These are phyloP conservation scores for Chlorencoelia australis DNA, from an alignment of 2,329 filamentous ascomycete genomes.

Conservation along the genomic window DNA sequence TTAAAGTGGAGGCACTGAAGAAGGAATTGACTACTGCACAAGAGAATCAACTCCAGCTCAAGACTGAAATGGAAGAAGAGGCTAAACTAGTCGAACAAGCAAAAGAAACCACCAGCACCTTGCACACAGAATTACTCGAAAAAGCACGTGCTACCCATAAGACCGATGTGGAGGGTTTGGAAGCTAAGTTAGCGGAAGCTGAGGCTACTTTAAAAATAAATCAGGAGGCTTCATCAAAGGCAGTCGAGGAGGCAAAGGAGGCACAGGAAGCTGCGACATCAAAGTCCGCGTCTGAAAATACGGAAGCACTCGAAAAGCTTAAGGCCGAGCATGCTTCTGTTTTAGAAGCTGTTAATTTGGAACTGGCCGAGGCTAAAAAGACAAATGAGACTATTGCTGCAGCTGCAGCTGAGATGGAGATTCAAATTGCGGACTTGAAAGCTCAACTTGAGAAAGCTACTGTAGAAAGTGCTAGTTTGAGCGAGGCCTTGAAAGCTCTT, in stretches of 20 bases:
- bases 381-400: constrained; percentile 27
- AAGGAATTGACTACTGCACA: constrained; percentile 45
- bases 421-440: constrained; percentile 25
- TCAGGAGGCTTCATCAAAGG: constrained; percentile 21
- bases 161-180: constrained; percentile 17
- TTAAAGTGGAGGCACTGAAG: constrained; percentile 47
- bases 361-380: constrained; percentile 40
- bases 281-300: constrained; percentile 27
- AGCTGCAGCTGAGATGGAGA: constrained; percentile 28
- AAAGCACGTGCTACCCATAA: constrained; percentile 23
- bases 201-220: constrained; percentile 16
- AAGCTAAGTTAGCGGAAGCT: constrained; percentile 22
- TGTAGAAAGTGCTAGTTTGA: constrained; percentile 24
- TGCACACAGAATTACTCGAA: constrained; percentile 38
- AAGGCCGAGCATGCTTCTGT: constrained; percentile 32
- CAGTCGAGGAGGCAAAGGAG: constrained; percentile 24
- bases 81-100: constrained; percentile 29
- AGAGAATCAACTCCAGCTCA: constrained; percentile 44
- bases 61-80: constrained; percentile 39
- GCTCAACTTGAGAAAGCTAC: constrained; percentile 32
- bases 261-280: constrained; percentile 17
- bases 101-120: constrained; percentile 33
- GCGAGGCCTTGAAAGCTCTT: constrained; percentile 19
- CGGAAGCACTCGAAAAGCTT: constrained; percentile 31
- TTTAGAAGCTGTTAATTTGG: constrained; percentile 25